These are phyloP conservation scores for Trichoderma aggressivum DNA, from an alignment of 2,329 filamentous ascomycete species.

Conservation along the genomic window DNA sequence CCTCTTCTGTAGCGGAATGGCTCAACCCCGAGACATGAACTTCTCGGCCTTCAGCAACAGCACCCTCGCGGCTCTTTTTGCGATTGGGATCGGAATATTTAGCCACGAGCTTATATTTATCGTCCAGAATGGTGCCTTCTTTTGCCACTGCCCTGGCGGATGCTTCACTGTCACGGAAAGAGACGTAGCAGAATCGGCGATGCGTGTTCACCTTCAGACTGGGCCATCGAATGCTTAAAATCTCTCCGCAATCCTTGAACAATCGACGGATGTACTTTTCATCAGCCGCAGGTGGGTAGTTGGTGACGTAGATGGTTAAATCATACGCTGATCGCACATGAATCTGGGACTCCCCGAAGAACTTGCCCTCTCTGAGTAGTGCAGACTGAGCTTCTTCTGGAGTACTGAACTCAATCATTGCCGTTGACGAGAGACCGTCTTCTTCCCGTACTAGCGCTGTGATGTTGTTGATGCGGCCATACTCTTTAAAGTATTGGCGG, in stretches of 20 bases:
- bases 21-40: constrained; percentile 73
- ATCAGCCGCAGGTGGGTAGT: constrained; percentile 77
- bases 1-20: constrained; percentile 58
- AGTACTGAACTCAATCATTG: constrained; percentile 80
- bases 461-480: constrained; percentile 78
- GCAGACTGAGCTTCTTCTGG: constrained; percentile 79
- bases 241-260: constrained; percentile 73
- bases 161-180: constrained; percentile 69
- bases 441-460: constrained; percentile 60
- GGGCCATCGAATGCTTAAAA: constrained; percentile 83
- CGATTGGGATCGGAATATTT: constrained; percentile 80
- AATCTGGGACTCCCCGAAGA: constrained; percentile 69
- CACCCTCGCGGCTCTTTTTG: constrained; percentile 75
- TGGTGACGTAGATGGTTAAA: constrained; percentile 83
- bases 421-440: constrained; percentile 60
- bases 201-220: constrained; percentile 85
- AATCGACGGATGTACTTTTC: constrained; percentile 65
- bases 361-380: constrained; percentile 75
- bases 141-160: constrained; percentile 70
- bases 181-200: constrained; percentile 92
- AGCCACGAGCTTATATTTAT: constrained; percentile 64
- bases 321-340: constrained; percentile 70
- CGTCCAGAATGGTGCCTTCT: constrained; percentile 67
- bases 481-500: constrained; percentile 87
- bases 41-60: constrained; percentile 83